Base-by-base conservation (phyloP, 345 rosid genomes). In the Boechera retrofracta region DNA sequence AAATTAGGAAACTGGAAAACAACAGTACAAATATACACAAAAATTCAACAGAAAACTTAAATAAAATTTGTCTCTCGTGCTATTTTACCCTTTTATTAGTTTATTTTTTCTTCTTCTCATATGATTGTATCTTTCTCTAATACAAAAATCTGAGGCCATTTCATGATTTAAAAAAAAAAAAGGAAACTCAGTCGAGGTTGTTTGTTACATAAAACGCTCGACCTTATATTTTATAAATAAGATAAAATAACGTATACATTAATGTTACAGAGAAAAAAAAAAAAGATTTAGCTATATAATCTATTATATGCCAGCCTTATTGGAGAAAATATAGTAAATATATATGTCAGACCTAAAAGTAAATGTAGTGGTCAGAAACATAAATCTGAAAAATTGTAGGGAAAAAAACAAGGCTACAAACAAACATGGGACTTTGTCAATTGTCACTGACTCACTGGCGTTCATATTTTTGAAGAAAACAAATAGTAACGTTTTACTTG, bases 381-480 rank as follows among this genome's bases (percentile, higher is more conserved):
- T 60, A 35, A 76, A 76, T 69, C 69, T 59, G 16, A 38, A 16
- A 67, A 67, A 26, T 28, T 18, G 6, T 5, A 45, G 74, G 75
- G 32, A 61, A 55, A 12, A 53, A 26, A 56, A 64, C 64, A 69
- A 51, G 45, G 70, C 70, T 69, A 77, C 52, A 54, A 41, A 44
- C 65, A 54, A 70, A 41, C 69, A 60, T 76, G 45, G 74, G 74
- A 60, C 54, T 68, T 68, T 68, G 74, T 68, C 74, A 60, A 51
- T 31, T 57, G 67, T 57, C 67, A 66, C 71, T 65, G 72, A 74
- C 67, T 48, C 60, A 47, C 72, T 74, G 77, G 64, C 64, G 71
- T 64, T 38, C 61, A 33, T 31, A 47, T 28, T 67, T 36, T n/a
- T 41, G 18, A 67, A 49, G 33, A 54, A 39, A 21, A 60, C 61